phyloP scores from a whole-genome alignment of 2,329 filamentous ascomycete genomes.

The Fusarium albidum region DNA sequence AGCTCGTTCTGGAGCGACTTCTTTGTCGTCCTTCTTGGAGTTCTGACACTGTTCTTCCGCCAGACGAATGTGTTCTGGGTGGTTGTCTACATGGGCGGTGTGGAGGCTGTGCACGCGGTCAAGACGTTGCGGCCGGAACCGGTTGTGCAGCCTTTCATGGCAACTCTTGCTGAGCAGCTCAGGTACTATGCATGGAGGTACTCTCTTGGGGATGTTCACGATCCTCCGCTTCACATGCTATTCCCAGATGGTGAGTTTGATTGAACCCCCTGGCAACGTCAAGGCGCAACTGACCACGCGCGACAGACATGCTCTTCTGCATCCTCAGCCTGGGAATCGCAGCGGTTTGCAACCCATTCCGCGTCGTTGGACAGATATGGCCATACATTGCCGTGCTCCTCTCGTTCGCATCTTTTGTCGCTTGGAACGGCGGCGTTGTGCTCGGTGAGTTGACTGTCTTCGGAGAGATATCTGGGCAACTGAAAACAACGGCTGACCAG shows the following conservation, averaged over 20 bases:
- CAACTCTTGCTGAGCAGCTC: conserved; percentile 46
- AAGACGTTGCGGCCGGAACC: conserved; percentile 51
- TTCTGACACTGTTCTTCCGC: conserved; percentile 76
- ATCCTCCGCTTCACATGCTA: conserved; percentile 56
- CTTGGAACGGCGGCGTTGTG: conserved; percentile 91
- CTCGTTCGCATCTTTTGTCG: conserved; percentile 77
- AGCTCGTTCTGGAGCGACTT: conserved; percentile 52
- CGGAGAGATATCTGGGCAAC: too few species aligned
- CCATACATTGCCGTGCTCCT: conserved; percentile 69
- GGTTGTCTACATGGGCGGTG: conserved; percentile 75
- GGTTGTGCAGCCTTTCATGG: conserved; percentile 42
- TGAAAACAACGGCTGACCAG: conserved; percentile 39
- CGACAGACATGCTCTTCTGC: conserved; percentile 62
- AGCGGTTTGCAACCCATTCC: conserved; percentile 56
- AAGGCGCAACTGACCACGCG: conserved; percentile 25
- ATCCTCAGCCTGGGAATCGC: conserved; percentile 71
- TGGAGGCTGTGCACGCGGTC: conserved; percentile 62
- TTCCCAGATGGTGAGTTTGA: conserved; percentile 58
- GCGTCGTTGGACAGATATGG: conserved; percentile 59
- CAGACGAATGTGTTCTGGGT: conserved; percentile 99
- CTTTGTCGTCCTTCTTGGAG: conserved; percentile 62
- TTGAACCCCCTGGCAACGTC: too few species aligned
- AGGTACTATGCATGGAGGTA: conserved; percentile 53
- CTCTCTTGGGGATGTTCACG: conserved; percentile 62
- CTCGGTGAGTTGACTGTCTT: conserved; percentile 70